Percentiles rank a stretch among this genome's conserved stretches.
Conservation (phyloP, 495 filamentous ascomycete genomes). For the Penicillium ucsense region DNA sequence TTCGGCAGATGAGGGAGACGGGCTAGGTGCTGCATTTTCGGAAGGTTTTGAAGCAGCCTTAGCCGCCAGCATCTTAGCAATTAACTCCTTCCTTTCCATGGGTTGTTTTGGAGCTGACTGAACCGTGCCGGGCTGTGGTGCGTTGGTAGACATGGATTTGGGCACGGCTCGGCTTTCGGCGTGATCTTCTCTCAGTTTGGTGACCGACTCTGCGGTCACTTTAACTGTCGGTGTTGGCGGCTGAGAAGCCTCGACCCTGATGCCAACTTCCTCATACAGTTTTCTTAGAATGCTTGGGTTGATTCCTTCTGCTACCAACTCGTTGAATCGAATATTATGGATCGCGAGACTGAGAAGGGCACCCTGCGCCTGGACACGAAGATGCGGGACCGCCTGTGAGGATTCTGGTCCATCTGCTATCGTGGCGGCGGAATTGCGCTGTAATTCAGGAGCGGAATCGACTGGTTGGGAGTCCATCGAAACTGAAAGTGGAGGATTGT, state of each 20-base stretch:
- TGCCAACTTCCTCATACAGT: constrained; percentile 57
- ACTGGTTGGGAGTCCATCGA: constrained; percentile 12
- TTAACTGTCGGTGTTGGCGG: not conserved
- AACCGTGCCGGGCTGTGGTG: not conserved
- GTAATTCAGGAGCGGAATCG: constrained; percentile 9
- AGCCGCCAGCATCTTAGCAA: constrained; percentile 61
- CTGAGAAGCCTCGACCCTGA: constrained; percentile 26
- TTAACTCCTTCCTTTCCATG: constrained; percentile 66
- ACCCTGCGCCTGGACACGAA: constrained; percentile 57
- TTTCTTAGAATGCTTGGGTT: constrained; percentile 49
- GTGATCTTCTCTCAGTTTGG: not conserved
- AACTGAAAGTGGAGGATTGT: constrained; percentile 31
- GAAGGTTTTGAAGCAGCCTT: constrained; percentile 30
- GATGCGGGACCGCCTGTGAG: constrained; percentile 29
- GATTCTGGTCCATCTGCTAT: not conserved
- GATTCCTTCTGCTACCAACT: constrained; percentile 65
- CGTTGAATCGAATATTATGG: constrained; percentile 54
- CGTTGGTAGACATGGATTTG: constrained; percentile 1
- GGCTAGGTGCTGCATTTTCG: not conserved
- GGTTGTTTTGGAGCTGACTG: constrained; percentile 28
- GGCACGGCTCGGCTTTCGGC: not conserved
- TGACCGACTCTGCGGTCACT: not conserved
- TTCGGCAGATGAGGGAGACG: not conserved
- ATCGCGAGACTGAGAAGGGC: constrained; percentile 56
- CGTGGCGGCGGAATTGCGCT: not conserved